These are phyloP conservation scores for Saksenaea vasiformis DNA, from an alignment of 371 early-diverging fungal genomes.

Conservation along the genomic window DNA sequence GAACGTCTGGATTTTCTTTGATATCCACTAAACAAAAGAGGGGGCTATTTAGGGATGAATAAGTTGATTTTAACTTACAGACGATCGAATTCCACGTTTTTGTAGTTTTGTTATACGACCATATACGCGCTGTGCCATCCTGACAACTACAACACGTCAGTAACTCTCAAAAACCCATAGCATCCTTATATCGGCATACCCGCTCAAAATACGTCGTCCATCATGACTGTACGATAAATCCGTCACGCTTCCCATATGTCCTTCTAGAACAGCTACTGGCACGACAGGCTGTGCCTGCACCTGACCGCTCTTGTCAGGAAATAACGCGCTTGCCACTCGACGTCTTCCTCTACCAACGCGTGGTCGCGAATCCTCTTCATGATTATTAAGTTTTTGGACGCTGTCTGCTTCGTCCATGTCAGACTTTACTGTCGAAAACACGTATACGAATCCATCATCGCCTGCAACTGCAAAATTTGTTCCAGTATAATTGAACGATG, in stretches of 20 bases:
- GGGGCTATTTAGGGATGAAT: background rate
- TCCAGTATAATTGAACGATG: slow-evolving; percentile 80
- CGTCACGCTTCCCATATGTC: slow-evolving; percentile 75
- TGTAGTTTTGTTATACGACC: slow-evolving; percentile 35
- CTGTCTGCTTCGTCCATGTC: background rate
- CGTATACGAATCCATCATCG: slow-evolving; percentile 75
- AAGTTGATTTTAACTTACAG: slow-evolving; percentile 17
- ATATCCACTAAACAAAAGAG: slow-evolving; percentile 24
- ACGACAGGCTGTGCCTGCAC: slow-evolving; percentile 56
- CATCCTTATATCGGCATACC: slow-evolving; percentile 36
- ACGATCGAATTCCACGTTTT: slow-evolving; percentile 41
- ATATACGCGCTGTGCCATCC: slow-evolving; percentile 58
- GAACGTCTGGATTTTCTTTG: slow-evolving; percentile 18
- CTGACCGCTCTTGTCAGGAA: slow-evolving; percentile 36
- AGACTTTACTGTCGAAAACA: slow-evolving; percentile 61
- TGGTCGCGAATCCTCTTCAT: slow-evolving; percentile 2
- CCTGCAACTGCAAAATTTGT: slow-evolving; percentile 84
- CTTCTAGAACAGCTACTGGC: slow-evolving; percentile 69
- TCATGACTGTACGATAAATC: slow-evolving; percentile 76
- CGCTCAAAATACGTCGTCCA: slow-evolving; percentile 74
- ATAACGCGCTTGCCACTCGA: slow-evolving; percentile 36
- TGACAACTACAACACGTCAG: slow-evolving; percentile 23
- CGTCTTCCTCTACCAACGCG: slow-evolving; percentile 27
- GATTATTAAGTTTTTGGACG: background rate
- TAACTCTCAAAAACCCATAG: background rate